Evolutionary conservation across 169 alveolate species (phyloP), one percentile per base, ranked within the genome.

Genomic region (Theileria orientalis): DNA sequence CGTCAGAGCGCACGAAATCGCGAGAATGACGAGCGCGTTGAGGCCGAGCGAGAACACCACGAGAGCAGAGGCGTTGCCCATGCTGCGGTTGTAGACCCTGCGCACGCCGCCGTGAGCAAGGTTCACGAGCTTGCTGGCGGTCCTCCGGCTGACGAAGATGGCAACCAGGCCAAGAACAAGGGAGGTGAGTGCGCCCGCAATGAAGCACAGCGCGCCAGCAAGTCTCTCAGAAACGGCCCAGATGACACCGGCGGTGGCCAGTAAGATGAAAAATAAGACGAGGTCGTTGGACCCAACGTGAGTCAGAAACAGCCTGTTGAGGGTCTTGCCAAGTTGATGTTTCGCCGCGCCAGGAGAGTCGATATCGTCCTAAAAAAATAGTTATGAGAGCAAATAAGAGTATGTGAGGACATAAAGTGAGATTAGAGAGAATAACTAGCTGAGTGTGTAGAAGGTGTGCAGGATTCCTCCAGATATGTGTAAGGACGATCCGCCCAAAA

Each of bases 61-160:
- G n/a, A 57, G 16, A 5, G 67, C 67, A 3, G 46, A 30, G 27
- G 67, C 21, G 21, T 32, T 35, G 3, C 67, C 67, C 47, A 57
- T n/a, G 21, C 47, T n/a, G 14, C 67, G 14, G 6, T n/a, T n/a
- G 11, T 57, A 57, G 33, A 47, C 57, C 21, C 21, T 21, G 21
- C 57, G 57, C 7, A 30, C 21, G 16, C 67, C 67, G 16, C 7
- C 19, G 14, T 57, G 47, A 32, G 47, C 14, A 3, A 57, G 21
- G 11, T 57, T 32, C 21, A 57, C 47, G 63, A 33, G 47, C 9
- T 37, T 33, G 67, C 42, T 57, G 67, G 47, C 16, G 63, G 47
- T 32, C 19, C 67, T 23, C 32, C 32, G 14, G 21, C 67, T n/a
- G 3, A 9, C 16, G 57, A 47, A 27, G 30, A 47, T 27, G 3